Percentiles rank a stretch among this genome's conserved stretches.
phyloP scores from a whole-genome alignment of 352 stramenopile species.

The Phytophthora citricola region DNA sequence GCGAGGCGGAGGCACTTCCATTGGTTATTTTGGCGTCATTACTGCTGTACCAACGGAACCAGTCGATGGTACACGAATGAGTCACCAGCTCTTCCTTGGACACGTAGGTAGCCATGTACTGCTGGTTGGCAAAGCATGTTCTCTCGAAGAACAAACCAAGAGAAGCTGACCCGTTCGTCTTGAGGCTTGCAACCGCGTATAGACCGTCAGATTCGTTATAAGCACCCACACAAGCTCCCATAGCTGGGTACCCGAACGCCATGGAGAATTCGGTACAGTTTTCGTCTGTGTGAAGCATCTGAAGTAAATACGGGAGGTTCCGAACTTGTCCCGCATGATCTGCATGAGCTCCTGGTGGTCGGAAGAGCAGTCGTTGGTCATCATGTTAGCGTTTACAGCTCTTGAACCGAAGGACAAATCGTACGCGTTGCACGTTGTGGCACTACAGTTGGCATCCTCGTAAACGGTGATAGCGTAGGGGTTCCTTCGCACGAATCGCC shows the following conservation, averaged over 20 bases:
- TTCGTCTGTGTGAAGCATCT: constrained; percentile 23
- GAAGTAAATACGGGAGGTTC: constrained; percentile 33
- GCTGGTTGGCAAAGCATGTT: constrained; percentile 22
- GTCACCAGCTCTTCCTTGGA: constrained; percentile 10
- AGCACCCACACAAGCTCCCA: constrained; percentile 27
- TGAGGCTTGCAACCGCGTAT: constrained; percentile 20
- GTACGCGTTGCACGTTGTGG: constrained; percentile 16
- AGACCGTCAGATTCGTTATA: constrained; percentile 34
- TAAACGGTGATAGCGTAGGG: constrained; percentile 24
- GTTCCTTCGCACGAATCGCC: constrained; percentile 22
- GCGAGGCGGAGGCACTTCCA: constrained; percentile 2
- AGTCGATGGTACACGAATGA: constrained; percentile 29
- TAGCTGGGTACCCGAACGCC: constrained; percentile 26
- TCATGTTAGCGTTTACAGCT: constrained; percentile 31
- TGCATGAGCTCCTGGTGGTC: constrained; percentile 16
- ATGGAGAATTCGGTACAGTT: constrained; percentile 32
- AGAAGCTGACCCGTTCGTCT: constrained; percentile 22
- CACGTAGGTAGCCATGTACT: constrained; percentile 27
- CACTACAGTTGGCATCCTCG: constrained; percentile 21
- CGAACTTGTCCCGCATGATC: constrained; percentile 30
- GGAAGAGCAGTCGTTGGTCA: constrained; percentile 30
- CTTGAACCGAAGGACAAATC: constrained; percentile 18
- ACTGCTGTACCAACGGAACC: constrained; percentile 32
- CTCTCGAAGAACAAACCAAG: constrained; percentile 20
- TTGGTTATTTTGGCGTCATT: constrained; percentile 24